Percentiles rank a stretch among this genome's conserved stretches.
These are phyloP conservation scores for Lactarius akahatsu DNA, from an alignment of 768 basidiomycete species.

Conservation along the genomic window DNA sequence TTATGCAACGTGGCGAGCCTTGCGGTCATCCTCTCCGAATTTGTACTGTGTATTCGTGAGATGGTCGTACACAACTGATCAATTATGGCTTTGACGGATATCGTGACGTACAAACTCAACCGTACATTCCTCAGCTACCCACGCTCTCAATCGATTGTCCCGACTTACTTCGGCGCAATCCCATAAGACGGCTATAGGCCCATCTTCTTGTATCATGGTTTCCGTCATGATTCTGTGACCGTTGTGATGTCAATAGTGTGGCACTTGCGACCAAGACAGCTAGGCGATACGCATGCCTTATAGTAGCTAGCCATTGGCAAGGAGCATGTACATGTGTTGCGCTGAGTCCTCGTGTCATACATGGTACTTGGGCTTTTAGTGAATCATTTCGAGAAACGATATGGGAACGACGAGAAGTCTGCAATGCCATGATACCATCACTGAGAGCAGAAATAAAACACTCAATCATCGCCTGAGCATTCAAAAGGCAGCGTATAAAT, in stretches of 20 bases:
- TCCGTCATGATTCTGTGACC: not conserved
- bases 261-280: not conserved
- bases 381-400: no score
- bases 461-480: no score
- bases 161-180: not conserved
- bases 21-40: not conserved
- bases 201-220: no score
- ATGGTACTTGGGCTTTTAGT: not conserved
- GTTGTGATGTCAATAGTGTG: not conserved
- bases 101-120: no score
- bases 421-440: no score
- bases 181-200: not conserved
- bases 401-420: no score
- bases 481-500: no score
- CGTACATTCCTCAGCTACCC: no score
- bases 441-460: no score
- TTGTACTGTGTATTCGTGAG: no score
- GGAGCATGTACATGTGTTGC: no score
- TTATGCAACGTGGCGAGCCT: not conserved
- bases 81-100: not conserved
- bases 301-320: not conserved
- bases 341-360: no score
- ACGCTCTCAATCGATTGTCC: not conserved
- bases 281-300: not conserved
- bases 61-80: not conserved